These are phyloP conservation scores for Zymoseptoria tritici DNA, from an alignment of 2,329 filamentous ascomycete genomes.

Conservation along the genomic window DNA sequence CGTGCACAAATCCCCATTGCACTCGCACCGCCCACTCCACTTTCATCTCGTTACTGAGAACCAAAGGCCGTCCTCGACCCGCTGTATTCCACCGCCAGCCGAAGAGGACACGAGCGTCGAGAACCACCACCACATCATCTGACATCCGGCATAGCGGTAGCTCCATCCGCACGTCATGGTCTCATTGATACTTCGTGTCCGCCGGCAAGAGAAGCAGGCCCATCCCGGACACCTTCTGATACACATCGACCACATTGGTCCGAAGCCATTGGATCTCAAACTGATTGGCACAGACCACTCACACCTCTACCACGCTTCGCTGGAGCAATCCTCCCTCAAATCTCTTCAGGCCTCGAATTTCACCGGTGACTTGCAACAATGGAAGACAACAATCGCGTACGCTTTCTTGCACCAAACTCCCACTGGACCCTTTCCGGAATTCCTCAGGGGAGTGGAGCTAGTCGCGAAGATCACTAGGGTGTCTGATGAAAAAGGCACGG, in stretches of 20 bases:
- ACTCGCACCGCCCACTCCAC: neutral
- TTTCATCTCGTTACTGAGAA: neutral
- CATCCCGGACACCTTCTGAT: slow-evolving; percentile 46
- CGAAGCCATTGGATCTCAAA: slow-evolving; percentile 54
- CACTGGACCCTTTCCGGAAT: slow-evolving; percentile 36
- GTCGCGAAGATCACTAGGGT: slow-evolving; percentile 46
- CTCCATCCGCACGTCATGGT: neutral
- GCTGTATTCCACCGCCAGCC: neutral
- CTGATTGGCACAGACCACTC: slow-evolving; percentile 62
- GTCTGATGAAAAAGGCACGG: slow-evolving; percentile 32
- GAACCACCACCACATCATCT: neutral
- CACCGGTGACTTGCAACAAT: slow-evolving; percentile 55
- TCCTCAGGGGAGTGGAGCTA: slow-evolving; percentile 48
- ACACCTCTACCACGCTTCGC: slow-evolving; percentile 52
- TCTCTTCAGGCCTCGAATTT: slow-evolving; percentile 49
- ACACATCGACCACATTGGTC: slow-evolving; percentile 47
- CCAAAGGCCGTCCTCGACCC: neutral
- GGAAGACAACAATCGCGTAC: slow-evolving; percentile 54
- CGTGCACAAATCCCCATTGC: neutral
- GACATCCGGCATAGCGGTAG: neutral
- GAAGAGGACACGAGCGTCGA: neutral
- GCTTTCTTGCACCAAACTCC: slow-evolving; percentile 44
- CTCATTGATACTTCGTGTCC: slow-evolving; percentile 48
- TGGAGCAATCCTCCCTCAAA: slow-evolving; percentile 50
- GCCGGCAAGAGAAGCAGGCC: slow-evolving; percentile 38